Conservation (phyloP, 371 early-diverging fungal species). For the Mortierella sp. region DNA sequence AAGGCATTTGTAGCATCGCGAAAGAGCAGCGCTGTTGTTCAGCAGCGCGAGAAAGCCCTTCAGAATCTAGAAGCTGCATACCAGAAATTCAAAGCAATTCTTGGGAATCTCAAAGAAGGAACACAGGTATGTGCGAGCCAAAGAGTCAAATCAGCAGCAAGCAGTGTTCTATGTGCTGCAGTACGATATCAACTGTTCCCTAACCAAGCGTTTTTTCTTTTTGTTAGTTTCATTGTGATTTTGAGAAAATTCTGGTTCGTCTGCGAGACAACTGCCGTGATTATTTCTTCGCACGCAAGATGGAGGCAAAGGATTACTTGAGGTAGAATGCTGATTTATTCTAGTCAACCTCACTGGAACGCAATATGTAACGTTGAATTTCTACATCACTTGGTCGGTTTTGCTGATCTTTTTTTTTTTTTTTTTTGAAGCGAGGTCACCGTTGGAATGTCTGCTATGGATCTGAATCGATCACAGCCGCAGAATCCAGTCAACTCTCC, state of each 20-base stretch:
- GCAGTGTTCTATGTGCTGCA: neutral
- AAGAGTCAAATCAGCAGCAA: neutral
- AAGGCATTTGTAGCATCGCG: conserved; percentile 71
- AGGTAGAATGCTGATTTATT: conserved; percentile 29
- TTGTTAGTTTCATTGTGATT: conserved; percentile 77
- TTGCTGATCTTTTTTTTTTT: neutral
- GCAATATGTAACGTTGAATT: neutral
- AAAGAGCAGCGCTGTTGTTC: conserved; percentile 62
- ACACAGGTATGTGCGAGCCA: conserved; percentile 34
- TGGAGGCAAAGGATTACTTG: conserved; percentile 75
- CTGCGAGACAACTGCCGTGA: conserved; percentile 75
- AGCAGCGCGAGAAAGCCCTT: conserved; percentile 75
- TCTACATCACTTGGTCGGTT: neutral
- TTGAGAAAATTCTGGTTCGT: conserved; percentile 71
- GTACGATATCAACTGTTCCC: neutral
- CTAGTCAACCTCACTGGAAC: neutral
- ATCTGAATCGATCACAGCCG: conserved; percentile 31
- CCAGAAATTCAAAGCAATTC: conserved; percentile 75
- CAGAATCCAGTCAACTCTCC: conserved; percentile 20
- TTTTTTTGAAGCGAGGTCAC: conserved; percentile 39
- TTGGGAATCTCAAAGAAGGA: conserved; percentile 77
- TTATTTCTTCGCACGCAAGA: conserved; percentile 75
- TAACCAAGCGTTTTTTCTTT: neutral
- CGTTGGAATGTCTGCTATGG: conserved; percentile 30
- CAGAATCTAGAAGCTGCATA: conserved; percentile 77